Conservation (phyloP, 495 filamentous ascomycete species). For the Daldinia childiae region DNA sequence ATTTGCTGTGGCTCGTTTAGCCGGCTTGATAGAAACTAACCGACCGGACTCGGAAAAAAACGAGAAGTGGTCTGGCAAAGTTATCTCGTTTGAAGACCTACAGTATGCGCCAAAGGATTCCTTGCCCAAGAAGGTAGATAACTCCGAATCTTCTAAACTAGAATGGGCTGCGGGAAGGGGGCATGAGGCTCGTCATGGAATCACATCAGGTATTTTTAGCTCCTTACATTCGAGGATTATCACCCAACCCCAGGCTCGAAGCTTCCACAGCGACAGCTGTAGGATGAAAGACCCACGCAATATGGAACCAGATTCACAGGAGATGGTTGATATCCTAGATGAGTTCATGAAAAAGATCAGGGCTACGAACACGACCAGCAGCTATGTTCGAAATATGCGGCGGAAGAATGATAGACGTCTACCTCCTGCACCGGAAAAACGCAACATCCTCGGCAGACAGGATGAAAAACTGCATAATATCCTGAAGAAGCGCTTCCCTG, state of each 20-base stretch:
- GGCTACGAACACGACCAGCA: conserved; percentile 7
- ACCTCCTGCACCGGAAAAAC: not conserved
- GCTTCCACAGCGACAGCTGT: conserved; percentile 30
- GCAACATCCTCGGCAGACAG: not conserved
- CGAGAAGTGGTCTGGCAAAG: conserved; percentile 40
- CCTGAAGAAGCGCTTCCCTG: not conserved
- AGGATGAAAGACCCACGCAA: not conserved
- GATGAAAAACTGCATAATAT: not conserved
- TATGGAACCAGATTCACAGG: not conserved
- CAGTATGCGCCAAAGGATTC: conserved; percentile 22
- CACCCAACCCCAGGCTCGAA: conserved; percentile 1
- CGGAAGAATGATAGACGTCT: conserved; percentile 8
- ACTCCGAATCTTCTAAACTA: conserved; percentile 15
- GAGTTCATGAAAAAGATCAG: conserved; percentile 32
- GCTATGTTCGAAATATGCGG: conserved; percentile 23
- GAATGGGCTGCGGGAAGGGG: conserved; percentile 14
- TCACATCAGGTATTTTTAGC: not conserved
- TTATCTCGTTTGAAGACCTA: conserved; percentile 45
- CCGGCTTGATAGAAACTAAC: conserved; percentile 48
- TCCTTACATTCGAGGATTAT: not conserved
- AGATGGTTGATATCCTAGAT: conserved; percentile 30
- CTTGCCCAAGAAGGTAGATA: not conserved
- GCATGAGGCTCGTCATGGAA: not conserved
- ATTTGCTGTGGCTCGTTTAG: conserved; percentile 53
- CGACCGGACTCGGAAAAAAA: conserved; percentile 28